Evolutionary conservation across 305 asterid species (phyloP), one percentile per base, ranked within the genome.

Genomic region (Ilex paraguariensis): DNA sequence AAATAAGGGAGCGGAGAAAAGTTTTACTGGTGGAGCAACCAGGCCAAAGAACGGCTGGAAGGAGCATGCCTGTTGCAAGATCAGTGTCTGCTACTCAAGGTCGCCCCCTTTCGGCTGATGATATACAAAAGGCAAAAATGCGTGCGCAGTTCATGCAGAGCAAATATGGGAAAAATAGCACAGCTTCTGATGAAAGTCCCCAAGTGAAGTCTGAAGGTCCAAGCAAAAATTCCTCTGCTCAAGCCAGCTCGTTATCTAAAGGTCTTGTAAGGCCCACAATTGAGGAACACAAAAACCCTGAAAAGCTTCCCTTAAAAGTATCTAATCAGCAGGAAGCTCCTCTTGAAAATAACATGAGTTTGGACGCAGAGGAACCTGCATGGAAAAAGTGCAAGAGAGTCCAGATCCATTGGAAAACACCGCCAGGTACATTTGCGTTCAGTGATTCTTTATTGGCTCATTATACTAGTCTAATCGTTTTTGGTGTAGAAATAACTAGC

Each of bases 81-180:
- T 75, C 87, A 49, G 73, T 80, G 59, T 67, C 85, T 62, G 69
- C 84, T 56, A 73, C 83, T 71, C 88, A 79, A 73, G 88, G 92
- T 62, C 94, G 99, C 56, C 99, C 99, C 58, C 99, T 93, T 75
- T 93, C 99, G 28, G 99, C 96, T 40, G 99, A 93, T 74, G 99
- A 90, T 72, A 93, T 93, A 77, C 99, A 93, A 75, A 93, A 93
- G 79, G 97, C 97, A n/a, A 93, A 93, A 80, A 76, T 90, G 90
- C 96, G 99, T 50, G 94, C 88, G 71, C 99, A 90, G 44, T 87
- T 78, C 66, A 64, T 87, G 90, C 87, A 85, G 83, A 86, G 68
- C 69, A 93, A 82, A 73, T 73, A 83, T 63, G 88, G 90, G 53
- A 93, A 86, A 80, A 71, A 73, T 69, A 68, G 56, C 63, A n/a